Base-by-base conservation (phyloP, 768 basidiomycete genomes). In the Trametes cinnabarina region DNA sequence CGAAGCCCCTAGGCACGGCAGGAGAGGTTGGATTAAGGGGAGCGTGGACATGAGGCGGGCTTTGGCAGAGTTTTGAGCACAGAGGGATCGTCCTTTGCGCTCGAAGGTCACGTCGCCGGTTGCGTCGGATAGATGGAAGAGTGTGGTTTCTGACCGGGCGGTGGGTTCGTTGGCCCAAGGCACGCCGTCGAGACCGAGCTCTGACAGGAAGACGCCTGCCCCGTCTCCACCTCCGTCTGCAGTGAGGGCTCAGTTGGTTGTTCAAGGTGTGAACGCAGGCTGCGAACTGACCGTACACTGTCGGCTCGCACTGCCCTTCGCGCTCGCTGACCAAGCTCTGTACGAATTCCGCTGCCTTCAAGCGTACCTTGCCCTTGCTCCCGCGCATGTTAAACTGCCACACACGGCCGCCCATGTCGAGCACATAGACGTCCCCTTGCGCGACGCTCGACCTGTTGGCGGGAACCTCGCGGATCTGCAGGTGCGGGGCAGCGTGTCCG, bases 261-360 rank as follows among this genome's bases (percentile, higher is more conserved):
- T 15, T 37, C 28, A 50, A 19, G 19, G 0, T 10, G 19, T n/a
- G 3, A 10, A 4, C 23, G 26, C 26, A 26, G 35, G 8, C 26
- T 6, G 40, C 2, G 3, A 14, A 17, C 49, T 4, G 25, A 80
- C 83, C 84, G 57, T 74, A 84, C 11, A 84, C 82, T 11, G 72
- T 72, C 11, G 80, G 67, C 23, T 81, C 72, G 61, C 76, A 72
- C 49, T 72, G 69, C 32, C 77, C 72, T 48, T 75, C 67, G 22
- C 82, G 71, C 9, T 73, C 73, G 47, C 74, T 71, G 4, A 76
- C 74, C 11, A 86, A 65, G 26, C 66, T 73, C 63, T 75, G 77
- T 3, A 78, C 80, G 70, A 86, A 86, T 63, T 86, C 82, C 22
- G 81, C 83, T 10, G 85, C 82, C 63, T 79, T 82, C 71, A 81